A percentile compares a stretch with the other conserved stretches of the same genome.
Evolutionary conservation across 257 asterid species (phyloP).

Genomic region (Nicotiana attenuata): DNA sequence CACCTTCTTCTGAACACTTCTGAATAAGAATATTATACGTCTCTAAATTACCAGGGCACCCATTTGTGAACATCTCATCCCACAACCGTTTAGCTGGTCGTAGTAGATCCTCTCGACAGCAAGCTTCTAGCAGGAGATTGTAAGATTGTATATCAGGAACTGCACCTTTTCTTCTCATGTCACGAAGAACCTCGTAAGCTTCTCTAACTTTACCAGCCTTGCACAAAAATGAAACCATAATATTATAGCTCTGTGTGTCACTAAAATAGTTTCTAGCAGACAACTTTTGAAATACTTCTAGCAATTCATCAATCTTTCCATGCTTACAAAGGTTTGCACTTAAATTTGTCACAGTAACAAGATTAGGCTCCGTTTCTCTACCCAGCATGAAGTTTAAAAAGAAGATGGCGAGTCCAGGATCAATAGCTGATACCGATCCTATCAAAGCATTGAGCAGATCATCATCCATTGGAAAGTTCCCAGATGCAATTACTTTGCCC

Average conservation of each 20-base stretch:
- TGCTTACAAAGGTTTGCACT: constrained; percentile 63
- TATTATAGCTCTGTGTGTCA: constrained; percentile 50
- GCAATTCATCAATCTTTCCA: constrained; percentile 46
- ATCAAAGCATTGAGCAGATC: constrained; percentile 65
- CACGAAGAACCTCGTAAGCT: constrained; percentile 63
- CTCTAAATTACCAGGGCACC: constrained; percentile 58
- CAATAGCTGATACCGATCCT: constrained; percentile 60
- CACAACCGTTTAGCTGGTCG: constrained; percentile 87
- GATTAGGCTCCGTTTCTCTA: constrained; percentile 50
- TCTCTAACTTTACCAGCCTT: constrained; percentile 62
- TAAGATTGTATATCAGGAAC: constrained; percentile 54
- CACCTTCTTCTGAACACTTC: constrained; percentile 49
- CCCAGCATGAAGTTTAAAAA: constrained; percentile 69
- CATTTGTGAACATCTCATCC: constrained; percentile 93
- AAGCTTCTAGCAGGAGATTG: constrained; percentile 75
- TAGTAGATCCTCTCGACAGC: constrained; percentile 70
- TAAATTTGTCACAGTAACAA: constrained; percentile 50
- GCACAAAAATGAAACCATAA: constrained; percentile 64
- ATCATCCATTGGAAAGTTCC: constrained; percentile 74
- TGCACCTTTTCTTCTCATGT: constrained; percentile 76
- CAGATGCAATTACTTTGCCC: constrained; percentile 67
- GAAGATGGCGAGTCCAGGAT: constrained; percentile 48
- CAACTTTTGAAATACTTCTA: constrained; percentile 48
- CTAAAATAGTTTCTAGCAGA: constrained; percentile 47
- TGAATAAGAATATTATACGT: constrained; percentile 53